Conservation (phyloP, 129 eudicot genomes). For the Lactuca sativa region DNA sequence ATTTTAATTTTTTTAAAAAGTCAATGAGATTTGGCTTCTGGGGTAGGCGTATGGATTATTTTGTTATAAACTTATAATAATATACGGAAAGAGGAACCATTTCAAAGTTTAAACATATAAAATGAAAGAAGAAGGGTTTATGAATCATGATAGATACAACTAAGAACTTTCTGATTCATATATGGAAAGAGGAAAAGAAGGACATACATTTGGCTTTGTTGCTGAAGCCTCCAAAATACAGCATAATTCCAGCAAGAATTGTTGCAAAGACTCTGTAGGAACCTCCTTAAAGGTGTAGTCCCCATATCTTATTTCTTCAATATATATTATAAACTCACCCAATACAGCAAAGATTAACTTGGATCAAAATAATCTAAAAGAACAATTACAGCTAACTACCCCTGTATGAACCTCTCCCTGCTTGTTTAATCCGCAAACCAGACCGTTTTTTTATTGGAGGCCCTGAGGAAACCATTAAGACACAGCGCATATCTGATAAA, state of each 20-base stretch:
- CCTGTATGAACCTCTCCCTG: slow-evolving; percentile 87
- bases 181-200: slow-evolving; percentile 13
- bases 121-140: slow-evolving; percentile 9
- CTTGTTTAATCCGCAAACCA: slow-evolving; percentile 84
- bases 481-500: slow-evolving; percentile 47
- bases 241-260: slow-evolving; percentile 90
- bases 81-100: slow-evolving; percentile 5
- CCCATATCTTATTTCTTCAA: slow-evolving; percentile 50
- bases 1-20: neutral
- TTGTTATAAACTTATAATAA: slow-evolving; percentile 7
- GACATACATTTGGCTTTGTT: slow-evolving; percentile 65
- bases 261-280: slow-evolving; percentile 69
- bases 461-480: slow-evolving; percentile 60
- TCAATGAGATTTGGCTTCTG: slow-evolving; percentile 25
- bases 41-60: slow-evolving; percentile 14
- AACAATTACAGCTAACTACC: slow-evolving; percentile 65
- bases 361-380: slow-evolving; percentile 29
- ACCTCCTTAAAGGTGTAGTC: slow-evolving; percentile 47
- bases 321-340: slow-evolving; percentile 17
- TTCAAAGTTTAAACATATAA: neutral
- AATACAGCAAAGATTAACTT: slow-evolving; percentile 35
- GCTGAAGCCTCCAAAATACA: slow-evolving; percentile 90
- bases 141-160: neutral
- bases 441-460: slow-evolving; percentile 89
- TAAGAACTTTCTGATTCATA: neutral